A percentile compares a stretch with the other conserved stretches of the same genome.
Conservation (phyloP, 441 rosid species). For the Populus hybrid region DNA sequence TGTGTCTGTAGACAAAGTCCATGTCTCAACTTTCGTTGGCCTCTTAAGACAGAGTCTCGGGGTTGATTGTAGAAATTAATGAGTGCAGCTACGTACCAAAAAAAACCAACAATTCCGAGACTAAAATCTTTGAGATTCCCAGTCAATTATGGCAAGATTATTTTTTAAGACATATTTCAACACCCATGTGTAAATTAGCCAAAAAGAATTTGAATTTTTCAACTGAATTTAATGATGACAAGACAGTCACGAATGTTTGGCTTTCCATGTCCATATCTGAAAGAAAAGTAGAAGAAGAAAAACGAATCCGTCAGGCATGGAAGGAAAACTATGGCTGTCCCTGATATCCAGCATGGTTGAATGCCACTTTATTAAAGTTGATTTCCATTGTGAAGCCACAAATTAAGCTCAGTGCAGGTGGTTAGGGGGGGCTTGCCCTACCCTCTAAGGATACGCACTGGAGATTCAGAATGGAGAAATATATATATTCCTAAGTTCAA, state of each 20-base stretch:
- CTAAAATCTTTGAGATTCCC: neutral
- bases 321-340: neutral
- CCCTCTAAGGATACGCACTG: neutral
- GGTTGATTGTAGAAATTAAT: neutral
- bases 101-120: neutral
- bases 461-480: neutral
- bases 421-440: neutral
- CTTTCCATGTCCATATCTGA: neutral
- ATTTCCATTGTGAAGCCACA: neutral
- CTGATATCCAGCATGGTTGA: neutral
- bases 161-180: neutral
- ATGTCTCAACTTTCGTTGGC: neutral
- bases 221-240: neutral
- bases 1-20: neutral
- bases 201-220: neutral
- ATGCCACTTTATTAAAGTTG: neutral
- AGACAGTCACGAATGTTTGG: neutral
- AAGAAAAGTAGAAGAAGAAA: neutral
- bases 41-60: neutral
- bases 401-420: neutral
- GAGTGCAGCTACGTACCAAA: neutral
- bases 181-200: neutral
- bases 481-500: neutral
- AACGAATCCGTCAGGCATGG: constrained; percentile 1
- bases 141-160: constrained; percentile 8